phyloP scores from a whole-genome alignment of 106 monocot genomes.

The Dendrobium officinale region DNA sequence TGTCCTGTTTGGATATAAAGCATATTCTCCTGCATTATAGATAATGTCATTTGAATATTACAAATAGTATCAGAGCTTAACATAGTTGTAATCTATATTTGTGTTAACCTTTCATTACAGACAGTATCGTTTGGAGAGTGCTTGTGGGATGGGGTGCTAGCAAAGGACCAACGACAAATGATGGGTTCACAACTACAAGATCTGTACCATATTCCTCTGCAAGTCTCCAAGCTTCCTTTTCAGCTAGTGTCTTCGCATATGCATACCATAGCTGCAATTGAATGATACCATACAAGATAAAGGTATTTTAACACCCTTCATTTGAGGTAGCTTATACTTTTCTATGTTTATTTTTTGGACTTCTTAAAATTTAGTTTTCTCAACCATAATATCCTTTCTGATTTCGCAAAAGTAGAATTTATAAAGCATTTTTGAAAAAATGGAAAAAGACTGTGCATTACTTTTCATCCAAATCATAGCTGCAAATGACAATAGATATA shows the following conservation, averaged over 20 bases:
- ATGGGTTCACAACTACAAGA: slow-evolving; percentile 79
- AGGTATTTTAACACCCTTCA: background rate
- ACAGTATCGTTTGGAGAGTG: slow-evolving; percentile 40
- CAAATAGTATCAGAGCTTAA: background rate
- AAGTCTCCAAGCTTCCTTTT: slow-evolving; percentile 73
- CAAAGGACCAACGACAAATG: slow-evolving; percentile 71
- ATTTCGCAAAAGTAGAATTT: no score
- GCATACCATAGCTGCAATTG: slow-evolving; percentile 69
- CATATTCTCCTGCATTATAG: slow-evolving; percentile 22
- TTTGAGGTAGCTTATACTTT: no score
- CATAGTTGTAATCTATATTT: background rate
- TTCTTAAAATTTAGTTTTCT: no score
- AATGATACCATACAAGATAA: background rate
- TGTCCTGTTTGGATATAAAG: slow-evolving; percentile 55
- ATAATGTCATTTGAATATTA: background rate
- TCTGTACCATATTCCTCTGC: slow-evolving; percentile 44
- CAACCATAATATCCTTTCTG: no score
- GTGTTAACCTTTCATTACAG: slow-evolving; percentile 44
- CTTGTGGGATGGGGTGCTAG: slow-evolving; percentile 65
- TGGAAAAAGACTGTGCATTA: no score
- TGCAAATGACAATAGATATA: no score
- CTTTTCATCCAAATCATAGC: no score
- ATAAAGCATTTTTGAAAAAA: no score
- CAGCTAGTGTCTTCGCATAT: slow-evolving; percentile 74
- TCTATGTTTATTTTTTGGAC: no score